These are phyloP conservation scores for Rhododendron williamsianum DNA, from an alignment of 148 eudicot genomes.

Conservation along the genomic window DNA sequence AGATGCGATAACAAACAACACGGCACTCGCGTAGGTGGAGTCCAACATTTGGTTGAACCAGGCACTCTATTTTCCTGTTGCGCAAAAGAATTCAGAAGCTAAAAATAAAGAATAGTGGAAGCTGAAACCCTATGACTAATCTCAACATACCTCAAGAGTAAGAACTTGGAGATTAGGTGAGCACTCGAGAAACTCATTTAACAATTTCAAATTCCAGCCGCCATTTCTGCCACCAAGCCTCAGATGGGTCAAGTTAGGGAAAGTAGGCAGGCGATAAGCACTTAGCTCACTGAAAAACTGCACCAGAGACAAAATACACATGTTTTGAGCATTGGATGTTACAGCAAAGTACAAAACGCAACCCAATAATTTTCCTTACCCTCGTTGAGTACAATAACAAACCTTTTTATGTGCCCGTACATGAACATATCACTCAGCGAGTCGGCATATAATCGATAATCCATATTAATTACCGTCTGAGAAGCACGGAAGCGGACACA, in stretches of 20 bases:
- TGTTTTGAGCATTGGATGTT: neutral
- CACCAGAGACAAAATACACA: neutral
- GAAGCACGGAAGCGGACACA: neutral
- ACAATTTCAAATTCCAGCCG: neutral
- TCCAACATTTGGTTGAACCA: neutral
- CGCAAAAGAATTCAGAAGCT: neutral
- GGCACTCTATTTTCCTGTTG: neutral
- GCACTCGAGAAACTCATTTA: slow-evolving; percentile 2
- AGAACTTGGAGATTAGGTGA: slow-evolving; percentile 7
- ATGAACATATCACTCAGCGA: neutral
- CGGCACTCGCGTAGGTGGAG: neutral
- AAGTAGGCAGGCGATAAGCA: neutral
- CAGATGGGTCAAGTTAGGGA: slow-evolving; percentile 5
- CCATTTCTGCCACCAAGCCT: neutral
- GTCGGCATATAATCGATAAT: neutral
- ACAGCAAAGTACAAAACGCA: neutral
- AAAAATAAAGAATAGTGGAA: neutral
- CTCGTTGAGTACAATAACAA: neutral
- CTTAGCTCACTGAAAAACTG: neutral
- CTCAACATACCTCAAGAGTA: slow-evolving; percentile 7
- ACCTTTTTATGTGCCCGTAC: neutral
- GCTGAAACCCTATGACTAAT: neutral
- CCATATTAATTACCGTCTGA: neutral
- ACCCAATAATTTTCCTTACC: neutral
- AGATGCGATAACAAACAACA: neutral